These are phyloP conservation scores for Sporothrix brasiliensis DNA, from an alignment of 2,329 filamentous ascomycete species.

Conservation along the genomic window DNA sequence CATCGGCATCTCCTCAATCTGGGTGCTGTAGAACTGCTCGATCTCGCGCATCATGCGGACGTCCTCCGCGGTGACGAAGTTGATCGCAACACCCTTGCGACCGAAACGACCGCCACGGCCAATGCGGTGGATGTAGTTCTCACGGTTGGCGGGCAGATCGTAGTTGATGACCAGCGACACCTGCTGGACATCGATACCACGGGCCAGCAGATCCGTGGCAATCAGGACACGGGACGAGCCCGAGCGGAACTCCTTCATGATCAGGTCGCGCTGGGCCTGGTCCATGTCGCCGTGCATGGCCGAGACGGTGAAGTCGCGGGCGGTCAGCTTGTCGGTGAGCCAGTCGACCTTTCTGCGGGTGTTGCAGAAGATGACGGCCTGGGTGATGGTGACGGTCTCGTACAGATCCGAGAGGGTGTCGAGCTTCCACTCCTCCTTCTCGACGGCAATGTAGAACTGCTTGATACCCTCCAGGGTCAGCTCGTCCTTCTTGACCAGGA, in stretches of 20 bases:
- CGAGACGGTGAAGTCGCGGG: conserved; percentile 98
- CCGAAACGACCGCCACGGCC: conserved; percentile 99
- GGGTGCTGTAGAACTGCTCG: conserved; percentile 99
- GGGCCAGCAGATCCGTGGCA: conserved; percentile 93
- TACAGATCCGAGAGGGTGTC: conserved; percentile 98
- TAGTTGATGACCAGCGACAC: conserved; percentile 99
- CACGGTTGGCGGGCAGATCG: conserved; percentile 96
- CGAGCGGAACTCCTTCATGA: conserved; percentile 99
- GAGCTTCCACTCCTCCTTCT: conserved; percentile 99
- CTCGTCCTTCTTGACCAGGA: conserved; percentile 99
- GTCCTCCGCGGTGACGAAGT: conserved; percentile 99
- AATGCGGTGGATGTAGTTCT: conserved; percentile 99
- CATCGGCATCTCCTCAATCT: conserved; percentile 99
- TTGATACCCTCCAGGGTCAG: conserved; percentile 99
- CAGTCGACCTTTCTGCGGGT: conserved; percentile 99
- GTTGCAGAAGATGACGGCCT: conserved; percentile 99
- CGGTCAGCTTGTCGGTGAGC: conserved; percentile 98
- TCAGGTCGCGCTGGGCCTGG: conserved; percentile 94
- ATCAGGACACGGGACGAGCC: conserved; percentile 98
- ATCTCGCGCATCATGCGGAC: conserved; percentile 99
- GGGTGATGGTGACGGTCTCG: conserved; percentile 98
- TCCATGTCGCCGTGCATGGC: conserved; percentile 99
- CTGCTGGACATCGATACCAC: conserved; percentile 99
- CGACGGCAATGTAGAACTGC: conserved; percentile 99
- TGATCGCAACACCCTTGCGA: conserved; percentile 99